Evolutionary conservation across 164 flowering plant species (phyloP), one percentile per base, ranked within the genome.

Genomic region (Pachysandra terminalis): DNA sequence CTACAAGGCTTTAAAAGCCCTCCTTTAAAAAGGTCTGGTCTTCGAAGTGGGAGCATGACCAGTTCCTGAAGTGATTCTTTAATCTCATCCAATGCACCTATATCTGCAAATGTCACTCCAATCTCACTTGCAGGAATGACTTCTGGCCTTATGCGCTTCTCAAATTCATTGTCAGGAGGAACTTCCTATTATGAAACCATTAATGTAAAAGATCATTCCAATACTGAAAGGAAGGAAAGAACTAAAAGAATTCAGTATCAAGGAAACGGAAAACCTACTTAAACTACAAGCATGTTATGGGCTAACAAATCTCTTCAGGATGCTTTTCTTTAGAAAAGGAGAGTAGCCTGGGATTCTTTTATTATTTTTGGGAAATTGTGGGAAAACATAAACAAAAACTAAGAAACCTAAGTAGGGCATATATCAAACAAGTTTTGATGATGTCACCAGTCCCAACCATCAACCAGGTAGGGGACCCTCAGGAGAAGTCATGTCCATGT

Each of bases 31-130:
- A 95, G 86, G 75, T 95, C 96, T n/a, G 97, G 98, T 45, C 98
- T 81, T 53, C 96, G 81, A 41, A 95, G 96, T 62, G 98, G 98
- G 22, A 95, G 93, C 97, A 95, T 90, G 55, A 95, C 96, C 40
- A 95, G 75, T 62, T 95, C 98, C 75, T 95, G 98, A 64, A 95
- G 96, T n/a, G 97, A 90, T 67, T 92, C 96, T 75, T 95, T 95
- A 25, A 78, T 83, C 40, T 95, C 99, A 24, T 87, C 87, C 69
- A 95, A 45, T 62, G 98, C 96, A 60, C 97, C 98, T 49, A 95
- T 87, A 68, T 95, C 98, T 19, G 83, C 81, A 84, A 95, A 95
- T 68, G 93, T 84, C 21, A 95, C 96, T 57, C 76, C 81, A 56
- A 90, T 89, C 70, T 95, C 97, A 75, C 66, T 84, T 45, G 98